Base-by-base conservation (phyloP, 2,329 filamentous ascomycete species). In the Aspergillus unguis region DNA sequence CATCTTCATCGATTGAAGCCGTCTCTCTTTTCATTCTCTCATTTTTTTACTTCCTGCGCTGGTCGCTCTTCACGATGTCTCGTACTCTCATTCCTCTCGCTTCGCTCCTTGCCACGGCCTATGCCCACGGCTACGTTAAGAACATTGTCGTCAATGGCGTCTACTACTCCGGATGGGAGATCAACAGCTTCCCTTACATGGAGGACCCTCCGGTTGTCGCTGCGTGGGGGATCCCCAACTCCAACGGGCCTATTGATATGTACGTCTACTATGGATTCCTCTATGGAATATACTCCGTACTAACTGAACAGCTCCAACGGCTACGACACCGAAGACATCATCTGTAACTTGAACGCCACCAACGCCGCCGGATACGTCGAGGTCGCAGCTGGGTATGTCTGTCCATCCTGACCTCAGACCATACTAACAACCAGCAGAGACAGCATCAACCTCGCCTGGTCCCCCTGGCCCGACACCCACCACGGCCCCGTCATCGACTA, bases 401-500 rank as follows among this genome's bases (percentile, higher is more conserved):
- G 17, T 17, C 17, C 17, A 17, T 17, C 1, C 1, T 17, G 17
- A 17, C 17, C 17, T 17, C 17, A 17, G 1, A 17, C 17, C 1
- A 17, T 17, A 17, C 17, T 17, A 17, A 17, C 17, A 17, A 17
- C 17, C 1, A 17, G 17, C 17, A 17, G 85, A 45, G 73, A 75
- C 59, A 75, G 72, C 6, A 64, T 87, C 61, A 71, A 77, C 44
- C 67, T 87, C 44, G 75, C 80, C 59, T 87, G 85, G 85, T 80
- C 76, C 52, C 73, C 74, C 10, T 87, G 85, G 85, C 83, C 84
- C 7, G 75, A 79, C 2, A 79, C 75, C 37, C 80, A 87, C 71
- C 75, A 83, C 53, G 82, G 26, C 1, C 83, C 83, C 4, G 77
- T 86, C 56, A 74, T 86, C 54, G 77, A 78, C 67, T 86, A 85